Evolutionary conservation across 495 filamentous ascomycete genomes (phyloP).

Genomic region (Lasiosphaeriaceae sp.): DNA sequence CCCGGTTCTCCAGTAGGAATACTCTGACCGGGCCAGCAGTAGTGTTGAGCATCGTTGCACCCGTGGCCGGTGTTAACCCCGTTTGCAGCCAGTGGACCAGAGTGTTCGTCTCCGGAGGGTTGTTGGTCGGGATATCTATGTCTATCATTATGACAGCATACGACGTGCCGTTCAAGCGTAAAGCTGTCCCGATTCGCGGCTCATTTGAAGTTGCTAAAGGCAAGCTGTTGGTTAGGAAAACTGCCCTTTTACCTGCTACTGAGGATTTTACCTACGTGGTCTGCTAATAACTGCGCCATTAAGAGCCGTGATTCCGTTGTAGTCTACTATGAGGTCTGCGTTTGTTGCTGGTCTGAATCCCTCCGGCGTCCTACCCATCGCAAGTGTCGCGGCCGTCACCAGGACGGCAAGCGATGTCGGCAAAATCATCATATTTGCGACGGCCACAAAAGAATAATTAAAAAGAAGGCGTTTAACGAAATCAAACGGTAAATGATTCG

Average conservation of each 20-base stretch:
- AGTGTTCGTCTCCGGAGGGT: constrained; percentile 31
- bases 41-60: constrained; percentile 26
- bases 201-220: constrained; percentile 12
- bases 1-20: constrained; percentile 30
- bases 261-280: constrained; percentile 20
- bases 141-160: constrained; percentile 40
- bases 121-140: constrained; percentile 41
- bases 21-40: constrained; percentile 20
- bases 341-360: constrained; percentile 33
- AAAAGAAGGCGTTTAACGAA: no score
- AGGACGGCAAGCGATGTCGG: constrained; percentile 27
- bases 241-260: not conserved
- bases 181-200: constrained; percentile 20
- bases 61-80: constrained; percentile 31
- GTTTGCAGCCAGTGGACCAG: constrained; percentile 44
- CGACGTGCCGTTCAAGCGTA: constrained; percentile 27
- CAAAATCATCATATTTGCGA: constrained; percentile 26
- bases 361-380: constrained; percentile 32
- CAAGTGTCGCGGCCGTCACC: constrained; percentile 22
- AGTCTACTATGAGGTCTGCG: constrained; percentile 34
- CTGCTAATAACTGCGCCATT: constrained; percentile 33
- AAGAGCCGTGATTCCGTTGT: constrained; percentile 21
- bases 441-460: not conserved
- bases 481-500: not conserved
- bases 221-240: not conserved